These are phyloP conservation scores for Pythium rhizo-oryzae DNA, from an alignment of 352 stramenopile species.

Conservation along the genomic window DNA sequence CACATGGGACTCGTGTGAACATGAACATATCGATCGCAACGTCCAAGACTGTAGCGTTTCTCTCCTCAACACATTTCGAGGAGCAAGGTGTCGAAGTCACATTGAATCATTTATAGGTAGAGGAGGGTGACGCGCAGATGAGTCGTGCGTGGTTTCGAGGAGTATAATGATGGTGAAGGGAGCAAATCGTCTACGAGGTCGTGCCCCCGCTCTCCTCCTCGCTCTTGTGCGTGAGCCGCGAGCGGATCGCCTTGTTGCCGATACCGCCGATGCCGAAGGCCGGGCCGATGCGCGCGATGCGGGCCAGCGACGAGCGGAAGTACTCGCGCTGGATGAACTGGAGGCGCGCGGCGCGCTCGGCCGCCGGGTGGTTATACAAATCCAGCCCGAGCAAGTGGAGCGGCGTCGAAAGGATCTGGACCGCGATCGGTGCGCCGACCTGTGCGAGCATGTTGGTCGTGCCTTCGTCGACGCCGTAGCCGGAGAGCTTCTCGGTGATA, in stretches of 20 bases:
- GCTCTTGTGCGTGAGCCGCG: conserved; percentile 15
- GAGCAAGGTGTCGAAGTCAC: too few species aligned
- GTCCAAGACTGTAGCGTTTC: too few species aligned
- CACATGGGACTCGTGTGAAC: too few species aligned
- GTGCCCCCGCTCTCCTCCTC: neutral
- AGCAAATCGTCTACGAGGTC: too few species aligned
- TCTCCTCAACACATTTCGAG: too few species aligned
- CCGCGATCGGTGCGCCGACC: conserved; percentile 42
- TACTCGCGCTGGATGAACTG: conserved; percentile 57
- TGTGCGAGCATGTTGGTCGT: conserved; percentile 42
- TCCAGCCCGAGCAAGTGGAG: conserved; percentile 64
- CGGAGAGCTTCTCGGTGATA: conserved; percentile 37
- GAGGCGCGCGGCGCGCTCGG: conserved; percentile 20
- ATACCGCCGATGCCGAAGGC: conserved; percentile 69
- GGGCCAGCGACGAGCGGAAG: conserved; percentile 41
- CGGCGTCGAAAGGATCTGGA: conserved; percentile 62
- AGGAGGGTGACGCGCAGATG: too few species aligned
- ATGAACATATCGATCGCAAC: too few species aligned
- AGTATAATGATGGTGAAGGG: too few species aligned
- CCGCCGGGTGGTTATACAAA: conserved; percentile 54
- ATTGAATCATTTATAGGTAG: too few species aligned
- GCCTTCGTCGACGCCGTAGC: conserved; percentile 29
- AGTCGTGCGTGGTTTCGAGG: too few species aligned
- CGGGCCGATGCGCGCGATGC: conserved; percentile 57
- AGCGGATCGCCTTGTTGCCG: conserved; percentile 45